These are phyloP conservation scores for Fusarium udum DNA, from an alignment of 2,329 filamentous ascomycete genomes.

Conservation along the genomic window DNA sequence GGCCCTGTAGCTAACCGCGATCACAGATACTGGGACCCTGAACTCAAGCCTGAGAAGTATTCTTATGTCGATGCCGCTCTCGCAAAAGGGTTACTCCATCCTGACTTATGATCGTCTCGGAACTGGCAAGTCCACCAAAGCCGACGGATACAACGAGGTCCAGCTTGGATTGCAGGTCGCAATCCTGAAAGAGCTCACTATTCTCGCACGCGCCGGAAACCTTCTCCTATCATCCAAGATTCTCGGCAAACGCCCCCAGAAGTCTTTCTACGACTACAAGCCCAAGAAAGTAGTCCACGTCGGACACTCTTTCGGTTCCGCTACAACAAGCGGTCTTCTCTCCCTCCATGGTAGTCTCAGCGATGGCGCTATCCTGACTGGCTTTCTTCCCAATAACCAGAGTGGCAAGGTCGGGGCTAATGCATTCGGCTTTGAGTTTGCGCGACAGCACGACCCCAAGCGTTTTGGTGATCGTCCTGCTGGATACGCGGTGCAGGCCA, in stretches of 20 bases:
- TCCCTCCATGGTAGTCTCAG: background rate
- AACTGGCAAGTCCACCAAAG: background rate
- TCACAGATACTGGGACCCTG: background rate
- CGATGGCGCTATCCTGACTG: background rate
- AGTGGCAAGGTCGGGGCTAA: background rate
- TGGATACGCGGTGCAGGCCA: background rate
- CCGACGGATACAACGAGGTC: background rate
- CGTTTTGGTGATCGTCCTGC: background rate
- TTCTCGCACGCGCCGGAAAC: rapidly evolving
- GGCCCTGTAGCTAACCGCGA: background rate
- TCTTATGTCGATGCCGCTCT: background rate
- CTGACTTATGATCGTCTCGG: background rate
- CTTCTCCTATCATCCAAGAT: background rate
- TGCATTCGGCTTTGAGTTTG: background rate
- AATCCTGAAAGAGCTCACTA: background rate
- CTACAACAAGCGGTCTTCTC: background rate
- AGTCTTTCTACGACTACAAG: background rate
- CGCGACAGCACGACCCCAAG: background rate
- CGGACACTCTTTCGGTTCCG: background rate
- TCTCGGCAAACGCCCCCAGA: rapidly evolving
- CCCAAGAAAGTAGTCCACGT: background rate
- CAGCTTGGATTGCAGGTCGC: background rate
- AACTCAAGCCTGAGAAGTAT: background rate
- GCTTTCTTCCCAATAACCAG: background rate
- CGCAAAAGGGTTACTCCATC: background rate